Conservation (phyloP, 805 yeast species). For the Ogataea dorogensis region DNA sequence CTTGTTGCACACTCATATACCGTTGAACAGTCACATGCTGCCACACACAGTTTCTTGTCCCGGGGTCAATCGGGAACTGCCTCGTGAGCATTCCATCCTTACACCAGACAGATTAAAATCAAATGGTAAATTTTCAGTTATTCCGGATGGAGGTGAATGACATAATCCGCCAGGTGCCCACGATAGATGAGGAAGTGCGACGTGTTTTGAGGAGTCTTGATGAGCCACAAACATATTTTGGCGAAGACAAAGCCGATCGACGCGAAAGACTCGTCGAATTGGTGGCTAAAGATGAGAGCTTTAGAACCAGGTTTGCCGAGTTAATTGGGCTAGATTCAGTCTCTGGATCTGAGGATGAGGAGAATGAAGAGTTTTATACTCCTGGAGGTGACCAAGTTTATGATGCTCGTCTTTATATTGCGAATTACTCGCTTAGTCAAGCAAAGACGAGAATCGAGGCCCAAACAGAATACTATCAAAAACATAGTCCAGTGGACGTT, state of each 20-base stretch:
- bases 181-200: slow-evolving; percentile 64
- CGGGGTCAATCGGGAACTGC: slow-evolving; percentile 2
- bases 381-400: slow-evolving; percentile 63
- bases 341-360: slow-evolving; percentile 32
- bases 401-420: slow-evolving; percentile 50
- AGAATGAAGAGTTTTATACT: slow-evolving; percentile 81
- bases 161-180: slow-evolving; percentile 45
- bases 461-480: slow-evolving; percentile 32
- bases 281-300: slow-evolving; percentile 35
- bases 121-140: slow-evolving; percentile 1
- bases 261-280: slow-evolving; percentile 55
- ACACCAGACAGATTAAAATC: slow-evolving; percentile 7
- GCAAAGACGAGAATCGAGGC: slow-evolving; percentile 42
- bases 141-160: slow-evolving; percentile 10
- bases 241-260: slow-evolving; percentile 56
- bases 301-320: slow-evolving; percentile 16
- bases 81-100: slow-evolving; percentile 5
- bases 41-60: slow-evolving; percentile 1
- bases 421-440: slow-evolving; percentile 47
- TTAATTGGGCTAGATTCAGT: slow-evolving; percentile 10
- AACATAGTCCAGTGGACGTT: slow-evolving; percentile 29
- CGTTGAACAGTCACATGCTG: neutral
- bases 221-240: slow-evolving; percentile 55
- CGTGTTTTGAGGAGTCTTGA: slow-evolving; percentile 44
- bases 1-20: too few species aligned